A percentile compares a stretch with the other conserved stretches of the same genome.
phyloP scores from a whole-genome alignment of 495 filamentous ascomycete genomes.

The Aspergillus biplanus region DNA sequence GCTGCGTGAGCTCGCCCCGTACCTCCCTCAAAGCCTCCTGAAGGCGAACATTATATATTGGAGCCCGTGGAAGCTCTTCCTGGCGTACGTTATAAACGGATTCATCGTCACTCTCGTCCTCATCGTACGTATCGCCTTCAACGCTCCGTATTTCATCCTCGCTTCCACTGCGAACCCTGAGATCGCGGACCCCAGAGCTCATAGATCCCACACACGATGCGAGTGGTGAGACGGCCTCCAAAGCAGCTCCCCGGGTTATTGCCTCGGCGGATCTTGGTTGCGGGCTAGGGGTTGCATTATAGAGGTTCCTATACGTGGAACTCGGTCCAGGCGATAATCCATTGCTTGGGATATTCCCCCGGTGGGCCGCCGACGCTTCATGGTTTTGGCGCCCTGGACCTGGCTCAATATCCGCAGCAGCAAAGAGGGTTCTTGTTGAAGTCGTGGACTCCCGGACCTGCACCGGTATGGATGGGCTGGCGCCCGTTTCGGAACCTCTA shows the following conservation, averaged over 20 bases:
- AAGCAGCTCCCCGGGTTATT: no score
- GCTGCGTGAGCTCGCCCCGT: neutral
- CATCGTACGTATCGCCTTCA: neutral
- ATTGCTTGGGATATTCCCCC: neutral
- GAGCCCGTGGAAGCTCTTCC: conserved; percentile 12
- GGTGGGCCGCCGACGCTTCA: neutral
- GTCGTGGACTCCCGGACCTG: neutral
- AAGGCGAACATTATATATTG: conserved; percentile 14
- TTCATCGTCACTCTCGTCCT: neutral
- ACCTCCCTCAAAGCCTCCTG: conserved; percentile 13
- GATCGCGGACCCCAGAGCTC: neutral
- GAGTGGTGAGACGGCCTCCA: neutral
- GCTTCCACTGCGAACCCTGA: conserved; percentile 1
- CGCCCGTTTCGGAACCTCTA: neutral
- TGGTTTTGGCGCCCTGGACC: neutral
- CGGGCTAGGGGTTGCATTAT: conserved; percentile 14
- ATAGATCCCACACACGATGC: conserved; percentile 4
- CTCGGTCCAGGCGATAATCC: neutral
- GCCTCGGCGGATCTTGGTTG: neutral
- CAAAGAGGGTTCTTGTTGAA: neutral
- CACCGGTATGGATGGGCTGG: neutral
- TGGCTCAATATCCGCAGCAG: neutral
- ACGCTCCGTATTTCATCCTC: neutral
- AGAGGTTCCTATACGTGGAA: conserved; percentile 15
- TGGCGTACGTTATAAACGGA: conserved; percentile 10